These are phyloP conservation scores for Schizothecium vesticola DNA, from an alignment of 495 filamentous ascomycete species.

Conservation along the genomic window DNA sequence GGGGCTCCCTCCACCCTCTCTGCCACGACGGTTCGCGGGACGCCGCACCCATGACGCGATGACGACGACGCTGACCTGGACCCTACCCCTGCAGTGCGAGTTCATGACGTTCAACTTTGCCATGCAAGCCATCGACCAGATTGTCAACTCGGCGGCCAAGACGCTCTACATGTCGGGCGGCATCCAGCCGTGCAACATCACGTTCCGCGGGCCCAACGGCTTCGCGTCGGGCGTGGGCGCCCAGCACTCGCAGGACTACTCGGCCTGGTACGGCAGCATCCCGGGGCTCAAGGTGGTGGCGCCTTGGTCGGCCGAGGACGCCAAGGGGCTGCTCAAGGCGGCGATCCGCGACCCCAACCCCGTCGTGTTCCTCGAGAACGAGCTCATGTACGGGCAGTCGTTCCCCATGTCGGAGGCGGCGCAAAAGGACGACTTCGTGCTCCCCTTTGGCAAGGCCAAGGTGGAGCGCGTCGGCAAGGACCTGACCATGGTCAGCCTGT, in stretches of 20 bases:
- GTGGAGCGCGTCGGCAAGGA: conserved; percentile 94
- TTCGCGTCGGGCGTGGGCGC: conserved; percentile 94
- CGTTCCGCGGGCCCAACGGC: conserved; percentile 97
- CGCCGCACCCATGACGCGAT: not conserved
- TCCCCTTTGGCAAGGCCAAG: conserved; percentile 98
- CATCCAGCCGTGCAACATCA: conserved; percentile 98
- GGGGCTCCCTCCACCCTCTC: not conserved
- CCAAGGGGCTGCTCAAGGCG: conserved; percentile 95
- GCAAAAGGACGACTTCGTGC: conserved; percentile 90
- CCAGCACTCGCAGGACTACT: conserved; percentile 98
- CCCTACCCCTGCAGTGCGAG: conserved; percentile 63
- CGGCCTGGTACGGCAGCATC: conserved; percentile 97
- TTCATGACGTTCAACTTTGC: conserved; percentile 99
- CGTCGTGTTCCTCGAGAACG: conserved; percentile 91
- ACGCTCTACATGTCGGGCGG: conserved; percentile 99
- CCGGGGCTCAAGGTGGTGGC: conserved; percentile 94
- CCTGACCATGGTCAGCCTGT: conserved; percentile 89
- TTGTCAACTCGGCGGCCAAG: conserved; percentile 98
- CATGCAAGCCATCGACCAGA: conserved; percentile 99
- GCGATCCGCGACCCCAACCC: conserved; percentile 98
- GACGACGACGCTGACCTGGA: not conserved
- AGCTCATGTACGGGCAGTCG: conserved; percentile 87
- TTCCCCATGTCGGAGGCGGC: conserved; percentile 97
- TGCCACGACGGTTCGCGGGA: not conserved
- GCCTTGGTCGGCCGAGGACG: conserved; percentile 95